Evolutionary conservation across 345 rosid species (phyloP).

Genomic region (Viola odorata): DNA sequence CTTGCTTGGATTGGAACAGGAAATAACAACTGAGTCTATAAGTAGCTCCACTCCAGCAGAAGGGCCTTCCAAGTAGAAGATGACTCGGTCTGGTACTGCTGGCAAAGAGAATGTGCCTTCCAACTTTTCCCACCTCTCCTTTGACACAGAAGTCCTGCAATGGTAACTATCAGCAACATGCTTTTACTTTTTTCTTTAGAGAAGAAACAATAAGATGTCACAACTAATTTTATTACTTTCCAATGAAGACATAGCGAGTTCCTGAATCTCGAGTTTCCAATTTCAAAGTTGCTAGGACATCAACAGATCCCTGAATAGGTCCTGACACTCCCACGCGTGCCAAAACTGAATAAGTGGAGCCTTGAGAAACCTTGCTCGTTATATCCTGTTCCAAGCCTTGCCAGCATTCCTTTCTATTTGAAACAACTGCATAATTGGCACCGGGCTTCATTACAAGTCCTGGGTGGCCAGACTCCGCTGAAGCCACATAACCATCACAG

Average conservation of each 20-base stretch:
- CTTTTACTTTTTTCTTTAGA: not conserved
- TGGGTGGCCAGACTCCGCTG: slow-evolving; percentile 30
- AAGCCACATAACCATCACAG: slow-evolving; percentile 62
- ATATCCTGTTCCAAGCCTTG: slow-evolving; percentile 94
- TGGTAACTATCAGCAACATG: not conserved
- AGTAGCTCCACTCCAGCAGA: slow-evolving; percentile 76
- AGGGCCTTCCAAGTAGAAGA: slow-evolving; percentile 92
- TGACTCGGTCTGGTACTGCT: slow-evolving; percentile 49
- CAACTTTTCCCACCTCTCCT: slow-evolving; percentile 63
- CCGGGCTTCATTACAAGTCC: slow-evolving; percentile 30
- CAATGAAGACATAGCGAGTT: slow-evolving; percentile 48
- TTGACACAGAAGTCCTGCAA: slow-evolving; percentile 59
- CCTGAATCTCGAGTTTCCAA: slow-evolving; percentile 46
- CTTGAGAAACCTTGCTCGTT: slow-evolving; percentile 52
- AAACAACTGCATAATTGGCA: slow-evolving; percentile 60
- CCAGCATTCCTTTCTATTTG: slow-evolving; percentile 82
- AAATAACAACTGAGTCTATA: slow-evolving; percentile 57
- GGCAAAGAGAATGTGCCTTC: slow-evolving; percentile 73
- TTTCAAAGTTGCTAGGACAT: slow-evolving; percentile 79
- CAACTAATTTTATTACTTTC: slow-evolving; percentile 56
- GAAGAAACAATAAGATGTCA: slow-evolving; percentile 7
- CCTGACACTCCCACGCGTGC: slow-evolving; percentile 75
- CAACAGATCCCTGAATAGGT: slow-evolving; percentile 41
- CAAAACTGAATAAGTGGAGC: slow-evolving; percentile 52
- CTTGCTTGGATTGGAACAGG: slow-evolving; percentile 36